Base-by-base conservation (phyloP, 164 flowering plant genomes). In the Buxus sempervirens region DNA sequence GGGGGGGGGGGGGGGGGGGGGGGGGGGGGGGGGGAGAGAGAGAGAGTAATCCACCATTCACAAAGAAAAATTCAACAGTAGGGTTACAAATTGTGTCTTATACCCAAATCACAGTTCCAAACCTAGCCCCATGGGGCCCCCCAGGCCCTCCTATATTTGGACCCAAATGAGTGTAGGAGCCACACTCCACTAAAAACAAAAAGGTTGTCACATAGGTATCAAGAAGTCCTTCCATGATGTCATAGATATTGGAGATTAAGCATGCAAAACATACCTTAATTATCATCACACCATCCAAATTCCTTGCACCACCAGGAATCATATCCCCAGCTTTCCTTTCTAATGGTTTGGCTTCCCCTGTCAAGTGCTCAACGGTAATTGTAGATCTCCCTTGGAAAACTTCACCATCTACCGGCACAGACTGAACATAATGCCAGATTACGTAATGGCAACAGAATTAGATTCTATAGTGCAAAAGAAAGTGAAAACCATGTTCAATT, bases 291-390 rank as follows among this genome's bases (percentile, higher is more conserved):
- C 98, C 98, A 80, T 92, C 97, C 85, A 89, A 79, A 78, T 90
- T 95, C 76, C 96, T 83, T 48, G 99, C 99, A 64, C 99, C 99
- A 55, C 99, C 98, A 69, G 99, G 99, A 81, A 95, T 81, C 68
- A 81, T 80, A 76, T 95, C 96, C 64, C 97, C 98, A 70, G 78
- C 84, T 71, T 81, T 86, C 53, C 79, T 84, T 65, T 89, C 96
- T 36, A 89, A 21, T n/a, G 99, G 99, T 76, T 89, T 95, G 67
- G 91, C 85, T 83, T 95, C 99, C 21, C 98, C 98, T 62, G 99
- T 95, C 76, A 95, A 83, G 75, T 95, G 99, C 81, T 95, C 99
- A 69, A 86, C 79, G 0, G 98, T 90, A 68, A 95, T 81, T 61
- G 99, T 92, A 20, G 97, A 90, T 80, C 90, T 84, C 54, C 98